These are phyloP conservation scores for Colletotrichum neosansevieriae DNA, from an alignment of 2,329 filamentous ascomycete genomes.

Conservation along the genomic window DNA sequence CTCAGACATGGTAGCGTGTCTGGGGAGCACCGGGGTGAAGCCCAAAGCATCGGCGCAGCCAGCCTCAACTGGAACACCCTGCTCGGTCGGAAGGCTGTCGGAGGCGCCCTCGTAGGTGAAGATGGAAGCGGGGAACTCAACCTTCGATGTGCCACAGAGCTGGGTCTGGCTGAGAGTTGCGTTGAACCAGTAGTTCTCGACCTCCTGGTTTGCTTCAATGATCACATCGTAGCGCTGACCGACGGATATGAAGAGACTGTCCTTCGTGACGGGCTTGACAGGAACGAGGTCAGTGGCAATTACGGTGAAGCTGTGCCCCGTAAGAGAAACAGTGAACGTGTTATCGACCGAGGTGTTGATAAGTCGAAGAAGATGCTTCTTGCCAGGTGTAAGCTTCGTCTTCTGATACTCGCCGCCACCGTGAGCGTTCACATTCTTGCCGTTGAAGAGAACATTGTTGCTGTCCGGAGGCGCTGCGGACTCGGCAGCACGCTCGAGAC, in stretches of 20 bases:
- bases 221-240: conserved; percentile 57
- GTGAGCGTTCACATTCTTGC: conserved; percentile 50
- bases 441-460: conserved; percentile 59
- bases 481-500: conserved; percentile 41
- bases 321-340: conserved; percentile 63
- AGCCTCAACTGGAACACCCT: conserved; percentile 42
- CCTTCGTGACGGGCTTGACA: conserved; percentile 61
- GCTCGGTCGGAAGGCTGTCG: conserved; percentile 45
- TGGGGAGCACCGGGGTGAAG: conserved; percentile 44
- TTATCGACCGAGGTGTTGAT: conserved; percentile 65
- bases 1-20: conserved; percentile 43
- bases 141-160: conserved; percentile 48
- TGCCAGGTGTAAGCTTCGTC: conserved; percentile 53
- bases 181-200: conserved; percentile 58
- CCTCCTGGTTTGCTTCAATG: conserved; percentile 51
- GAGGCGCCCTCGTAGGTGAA: conserved; percentile 52
- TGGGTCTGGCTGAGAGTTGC: conserved; percentile 46
- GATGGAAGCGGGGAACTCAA: conserved; percentile 51
- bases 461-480: conserved; percentile 41
- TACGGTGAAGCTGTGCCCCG: conserved; percentile 64
- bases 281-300: conserved; percentile 67
- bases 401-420: conserved; percentile 48
- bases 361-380: conserved; percentile 62
- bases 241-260: conserved; percentile 63
- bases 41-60: conserved; percentile 42